Evolutionary conservation across 164 flowering plant genomes (phyloP), one percentile per base, ranked within the genome.

Genomic region (Dillenia turbinata): DNA sequence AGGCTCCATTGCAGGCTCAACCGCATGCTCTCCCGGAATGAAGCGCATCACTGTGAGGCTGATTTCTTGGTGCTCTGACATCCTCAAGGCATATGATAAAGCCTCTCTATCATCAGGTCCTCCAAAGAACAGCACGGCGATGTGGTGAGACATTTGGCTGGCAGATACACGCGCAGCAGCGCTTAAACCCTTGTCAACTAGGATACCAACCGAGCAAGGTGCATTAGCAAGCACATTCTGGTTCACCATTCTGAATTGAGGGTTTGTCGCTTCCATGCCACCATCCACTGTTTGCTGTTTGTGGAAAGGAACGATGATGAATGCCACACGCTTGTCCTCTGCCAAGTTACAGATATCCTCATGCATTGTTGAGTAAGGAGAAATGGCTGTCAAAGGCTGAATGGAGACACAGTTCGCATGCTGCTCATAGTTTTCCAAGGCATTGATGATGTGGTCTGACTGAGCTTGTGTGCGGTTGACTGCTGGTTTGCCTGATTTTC

Each of bases 341-440:
- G 84, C 81, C 2, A 75, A 52, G 26, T 47, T 66, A 67, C 76
- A 73, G 0, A 80, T 65, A 51, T 80, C 84, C 47, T 77, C 78
- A 57, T 80, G 81, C 84, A 80, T 80, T 0, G 76, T 66, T 5
- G 73, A 63, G 54, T 73, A 77, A 15, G 79, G 74, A 2, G 84
- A 73, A 5, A 77, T 71, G 8, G 73, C 69, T 0, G 81, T 80
- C 19, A 78, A 60, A 3, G 74, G 69, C 15, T 78, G 78, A 11
- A 71, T 57, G 1, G 69, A 44, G 53, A 74, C 62, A 47, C 17
- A 8, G 0, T 14, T 45, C 1, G 49, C 52, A 3, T 65, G 53
- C 5, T 67, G 62, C 65, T 73, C 78, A 50, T 49, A 65, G 50
- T 55, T 56, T 50, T 73, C 68, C 9, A 79, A 79, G 0, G 73